Percentiles rank a stretch among this genome's conserved stretches.
Evolutionary conservation across 1,284 basidiomycete genomes (phyloP).

Genomic region (Puccinia horiana): DNA sequence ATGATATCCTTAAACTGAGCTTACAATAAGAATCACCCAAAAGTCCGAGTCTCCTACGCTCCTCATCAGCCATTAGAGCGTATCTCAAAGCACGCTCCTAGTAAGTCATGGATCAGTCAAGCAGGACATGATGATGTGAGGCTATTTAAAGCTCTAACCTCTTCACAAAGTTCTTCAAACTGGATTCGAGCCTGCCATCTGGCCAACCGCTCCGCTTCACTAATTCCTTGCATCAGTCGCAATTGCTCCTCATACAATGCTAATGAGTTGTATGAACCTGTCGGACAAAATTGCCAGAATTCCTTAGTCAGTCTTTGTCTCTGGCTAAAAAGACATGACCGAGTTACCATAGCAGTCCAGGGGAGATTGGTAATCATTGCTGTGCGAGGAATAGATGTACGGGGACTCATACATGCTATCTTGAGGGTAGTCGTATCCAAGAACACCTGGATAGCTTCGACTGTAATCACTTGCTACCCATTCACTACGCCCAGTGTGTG

Average conservation of each 20-base stretch:
- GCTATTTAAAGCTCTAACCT: not conserved
- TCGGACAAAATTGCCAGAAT: not conserved
- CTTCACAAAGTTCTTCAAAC: constrained; percentile 45
- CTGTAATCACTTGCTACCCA: constrained; percentile 21
- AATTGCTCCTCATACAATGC: constrained; percentile 38
- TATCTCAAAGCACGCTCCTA: constrained; percentile 40
- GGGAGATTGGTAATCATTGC: constrained; percentile 39
- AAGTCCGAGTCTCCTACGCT: constrained; percentile 43
- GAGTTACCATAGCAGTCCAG: constrained; percentile 31
- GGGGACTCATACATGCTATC: not conserved
- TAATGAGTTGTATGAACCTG: constrained; percentile 6
- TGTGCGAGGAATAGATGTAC: not conserved
- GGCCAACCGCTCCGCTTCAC: constrained; percentile 34
- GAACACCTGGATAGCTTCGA: not conserved
- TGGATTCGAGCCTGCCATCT: constrained; percentile 38
- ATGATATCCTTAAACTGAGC: not conserved
- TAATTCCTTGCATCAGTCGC: constrained; percentile 30
- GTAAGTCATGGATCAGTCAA: not conserved
- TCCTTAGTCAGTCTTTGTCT: not conserved
- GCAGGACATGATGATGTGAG: not conserved
- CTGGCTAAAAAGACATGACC: not conserved
- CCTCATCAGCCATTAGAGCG: constrained; percentile 43
- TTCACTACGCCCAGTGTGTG: constrained; percentile 41
- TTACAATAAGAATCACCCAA: constrained; percentile 31
- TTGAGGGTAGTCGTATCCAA: constrained; percentile 25